Conservation (phyloP, 352 stramenopile genomes). For the Pythium aristosporum region DNA sequence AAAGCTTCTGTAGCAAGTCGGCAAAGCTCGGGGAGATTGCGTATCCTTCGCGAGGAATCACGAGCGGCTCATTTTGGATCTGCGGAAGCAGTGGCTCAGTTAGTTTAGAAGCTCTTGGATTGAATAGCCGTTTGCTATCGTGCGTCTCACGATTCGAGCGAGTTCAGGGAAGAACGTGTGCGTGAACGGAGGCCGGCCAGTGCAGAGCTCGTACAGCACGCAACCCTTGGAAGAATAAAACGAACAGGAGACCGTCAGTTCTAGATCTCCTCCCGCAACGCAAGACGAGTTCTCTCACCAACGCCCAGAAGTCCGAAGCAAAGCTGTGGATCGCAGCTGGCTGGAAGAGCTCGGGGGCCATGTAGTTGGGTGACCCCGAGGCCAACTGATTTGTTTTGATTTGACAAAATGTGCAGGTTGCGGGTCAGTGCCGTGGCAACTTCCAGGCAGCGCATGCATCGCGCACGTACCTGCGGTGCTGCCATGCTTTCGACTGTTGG, state of each 20-base stretch:
- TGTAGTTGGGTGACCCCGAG: slow-evolving; percentile 87
- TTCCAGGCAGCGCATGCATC: no score
- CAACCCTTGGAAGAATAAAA: slow-evolving; percentile 48
- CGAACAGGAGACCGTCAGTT: no score
- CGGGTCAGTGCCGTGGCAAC: no score
- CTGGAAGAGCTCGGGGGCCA: slow-evolving; percentile 91
- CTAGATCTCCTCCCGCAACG: neutral
- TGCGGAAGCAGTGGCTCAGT: slow-evolving; percentile 12
- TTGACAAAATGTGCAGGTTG: no score
- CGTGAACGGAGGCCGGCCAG: slow-evolving; percentile 63
- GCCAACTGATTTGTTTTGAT: slow-evolving; percentile 33
- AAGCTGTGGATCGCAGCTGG: slow-evolving; percentile 84
- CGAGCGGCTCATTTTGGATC: slow-evolving; percentile 66
- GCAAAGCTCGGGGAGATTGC: slow-evolving; percentile 59
- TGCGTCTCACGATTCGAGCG: slow-evolving; percentile 48
- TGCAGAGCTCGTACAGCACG: slow-evolving; percentile 74
- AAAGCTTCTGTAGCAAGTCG: slow-evolving; percentile 50
- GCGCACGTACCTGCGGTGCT: slow-evolving; percentile 32
- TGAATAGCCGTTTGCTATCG: no score
- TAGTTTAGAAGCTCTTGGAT: no score
- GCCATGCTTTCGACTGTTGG: slow-evolving; percentile 44
- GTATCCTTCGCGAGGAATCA: slow-evolving; percentile 45
- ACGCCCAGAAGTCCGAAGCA: slow-evolving; percentile 86
- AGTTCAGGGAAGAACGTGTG: slow-evolving; percentile 75
- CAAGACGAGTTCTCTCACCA: slow-evolving; percentile 35